Base-by-base conservation (phyloP, 2,329 filamentous ascomycete species). In the Neophaeococcomyces aloes region DNA sequence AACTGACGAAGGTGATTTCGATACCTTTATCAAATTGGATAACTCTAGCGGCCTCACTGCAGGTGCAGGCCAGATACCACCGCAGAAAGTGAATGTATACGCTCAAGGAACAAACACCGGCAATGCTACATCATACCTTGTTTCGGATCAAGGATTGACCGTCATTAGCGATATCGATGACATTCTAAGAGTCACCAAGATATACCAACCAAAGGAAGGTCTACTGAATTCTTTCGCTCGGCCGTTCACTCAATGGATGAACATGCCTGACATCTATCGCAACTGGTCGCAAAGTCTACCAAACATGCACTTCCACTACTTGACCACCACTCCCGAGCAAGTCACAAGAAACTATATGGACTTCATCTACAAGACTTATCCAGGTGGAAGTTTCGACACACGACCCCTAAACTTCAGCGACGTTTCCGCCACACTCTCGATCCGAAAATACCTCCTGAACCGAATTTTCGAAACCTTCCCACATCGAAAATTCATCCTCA, bases 401-500 rank as follows among this genome's bases (percentile, higher is more conserved):
- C 75, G 82, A 0, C 83, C 84, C 0, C 72, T 88, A 15, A 87
- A 88, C 67, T 86, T 88, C 65, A 81, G 75, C n/a, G 81, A 87
- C 51, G 68, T 83, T 10, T 68, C 65, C n/a, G 82, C 79, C 3
- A 86, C 82, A 0, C 70, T 87, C 29, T 73, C 73, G 4, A 83
- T 87, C 57, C 79, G 84, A 37, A 74, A 74, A 45, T 82, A 70
- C 61, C 70, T 88, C 1, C 72, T 88, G 13, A 69, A 78, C 48
- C 83, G 80, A 60, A 67, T 87, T 50, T 85, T 88, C 60, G 68
- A 78, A 59, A 87, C 83, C 0, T 88, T 81, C 57, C 84, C 84
- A 0, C 55, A 79, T 53, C 74, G 84, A 33, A 83, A 82, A 53
- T 88, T 88, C 57, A 73, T 88, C 47, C 72, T 88, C 7, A 66